These are phyloP conservation scores for Ceratopteris richardii DNA, from an alignment of 75 land plant species.

Conservation along the genomic window DNA sequence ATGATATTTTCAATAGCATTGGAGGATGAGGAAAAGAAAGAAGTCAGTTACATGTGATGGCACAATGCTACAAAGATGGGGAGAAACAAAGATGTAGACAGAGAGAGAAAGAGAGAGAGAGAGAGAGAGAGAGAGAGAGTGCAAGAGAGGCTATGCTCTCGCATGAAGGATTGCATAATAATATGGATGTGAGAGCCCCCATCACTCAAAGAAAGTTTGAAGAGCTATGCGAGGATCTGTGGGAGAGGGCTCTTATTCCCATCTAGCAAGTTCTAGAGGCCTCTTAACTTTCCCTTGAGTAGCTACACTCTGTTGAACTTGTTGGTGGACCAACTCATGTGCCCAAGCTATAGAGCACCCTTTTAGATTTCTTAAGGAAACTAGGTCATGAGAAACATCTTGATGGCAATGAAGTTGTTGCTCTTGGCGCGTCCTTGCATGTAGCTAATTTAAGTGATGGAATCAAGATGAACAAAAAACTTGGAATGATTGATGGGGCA, in stretches of 20 bases:
- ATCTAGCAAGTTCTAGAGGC: conserved; percentile 57
- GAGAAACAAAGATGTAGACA: no score
- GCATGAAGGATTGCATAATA: no score
- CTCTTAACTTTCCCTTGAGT: conserved; percentile 46
- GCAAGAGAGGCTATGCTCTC: no score
- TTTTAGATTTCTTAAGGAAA: conserved; percentile 69
- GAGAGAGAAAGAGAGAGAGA: no score
- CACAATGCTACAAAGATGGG: no score
- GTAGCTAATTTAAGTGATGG: conserved; percentile 98
- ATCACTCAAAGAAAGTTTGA: conserved; percentile 86
- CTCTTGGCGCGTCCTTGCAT: conserved; percentile 79
- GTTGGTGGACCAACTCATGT: conserved; percentile 95
- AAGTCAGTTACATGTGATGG: no score
- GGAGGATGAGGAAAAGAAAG: no score
- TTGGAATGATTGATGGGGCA: conserved; percentile 95
- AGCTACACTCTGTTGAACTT: conserved; percentile 80
- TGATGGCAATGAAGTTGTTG: conserved; percentile 95
- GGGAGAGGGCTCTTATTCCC: conserved; percentile 73
- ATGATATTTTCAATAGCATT: no score
- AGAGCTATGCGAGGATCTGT: conserved; percentile 83
- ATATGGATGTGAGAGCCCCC: no score
- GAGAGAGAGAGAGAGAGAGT: no score
- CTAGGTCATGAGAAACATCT: conserved; percentile 73
- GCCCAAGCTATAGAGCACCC: conserved; percentile 79
- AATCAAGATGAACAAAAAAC: conserved; percentile 81